Evolutionary conservation across 768 basidiomycete species (phyloP).

Genomic region (Roridomyces roridus): DNA sequence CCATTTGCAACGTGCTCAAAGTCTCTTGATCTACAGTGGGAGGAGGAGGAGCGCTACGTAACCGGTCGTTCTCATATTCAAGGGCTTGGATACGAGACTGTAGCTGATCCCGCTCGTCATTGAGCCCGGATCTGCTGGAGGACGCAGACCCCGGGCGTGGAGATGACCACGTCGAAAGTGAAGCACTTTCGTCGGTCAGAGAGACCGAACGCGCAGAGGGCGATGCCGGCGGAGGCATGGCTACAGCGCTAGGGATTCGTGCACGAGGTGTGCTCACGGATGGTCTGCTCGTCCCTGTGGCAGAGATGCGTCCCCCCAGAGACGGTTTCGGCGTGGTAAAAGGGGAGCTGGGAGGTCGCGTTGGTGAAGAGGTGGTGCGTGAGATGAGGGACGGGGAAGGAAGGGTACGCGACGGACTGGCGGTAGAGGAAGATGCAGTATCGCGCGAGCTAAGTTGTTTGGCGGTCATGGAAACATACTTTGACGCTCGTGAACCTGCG

Average conservation of each 20-base stretch:
- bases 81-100: constrained; percentile 63
- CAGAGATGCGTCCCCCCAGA: constrained; percentile 39
- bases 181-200: constrained; percentile 48
- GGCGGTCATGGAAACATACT: constrained; percentile 85
- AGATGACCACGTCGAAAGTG: constrained; percentile 36
- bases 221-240: constrained; percentile 84
- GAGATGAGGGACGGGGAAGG: constrained; percentile 42
- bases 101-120: constrained; percentile 49
- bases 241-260: constrained; percentile 72
- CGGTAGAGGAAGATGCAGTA: constrained; percentile 38
- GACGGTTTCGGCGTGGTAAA: constrained; percentile 72
- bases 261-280: constrained; percentile 65
- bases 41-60: constrained; percentile 44
- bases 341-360: constrained; percentile 62
- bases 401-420: constrained; percentile 34
- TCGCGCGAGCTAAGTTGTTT: constrained; percentile 70
- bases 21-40: constrained; percentile 45
- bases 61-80: constrained; percentile 73
- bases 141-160: constrained; percentile 47
- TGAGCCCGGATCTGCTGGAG: constrained; percentile 36
- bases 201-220: constrained; percentile 53
- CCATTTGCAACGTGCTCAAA: constrained; percentile 47
- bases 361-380: constrained; percentile 45
- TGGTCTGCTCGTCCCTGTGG: constrained; percentile 43
- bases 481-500: constrained; percentile 83